phyloP scores from a whole-genome alignment of 768 basidiomycete genomes.

The Sporobolomyces phaffii region DNA sequence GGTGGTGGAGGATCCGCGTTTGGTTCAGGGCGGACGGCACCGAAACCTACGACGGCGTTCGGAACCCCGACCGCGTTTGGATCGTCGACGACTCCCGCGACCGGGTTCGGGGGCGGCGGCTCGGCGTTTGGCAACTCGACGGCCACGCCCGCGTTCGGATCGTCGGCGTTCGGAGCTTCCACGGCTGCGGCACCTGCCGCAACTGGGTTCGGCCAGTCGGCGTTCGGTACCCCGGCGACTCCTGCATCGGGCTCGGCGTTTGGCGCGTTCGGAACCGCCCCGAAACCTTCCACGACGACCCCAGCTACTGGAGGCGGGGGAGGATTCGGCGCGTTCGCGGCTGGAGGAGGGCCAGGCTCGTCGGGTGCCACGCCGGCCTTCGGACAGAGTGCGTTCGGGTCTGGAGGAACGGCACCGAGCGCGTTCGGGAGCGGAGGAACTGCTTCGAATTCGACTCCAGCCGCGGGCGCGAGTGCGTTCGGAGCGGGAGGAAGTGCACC shows the following conservation, averaged over 20 bases:
- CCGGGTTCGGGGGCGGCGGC: slow-evolving; percentile 8
- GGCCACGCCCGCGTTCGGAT: slow-evolving; percentile 18
- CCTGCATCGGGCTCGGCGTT: slow-evolving; percentile 10
- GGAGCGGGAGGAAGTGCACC: slow-evolving; percentile 11
- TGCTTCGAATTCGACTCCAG: not conserved
- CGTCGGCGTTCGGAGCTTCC: slow-evolving; percentile 13
- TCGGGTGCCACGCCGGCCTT: slow-evolving; percentile 2
- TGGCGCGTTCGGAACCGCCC: slow-evolving; percentile 14
- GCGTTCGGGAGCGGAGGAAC: slow-evolving; percentile 22
- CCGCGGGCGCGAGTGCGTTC: slow-evolving; percentile 8
- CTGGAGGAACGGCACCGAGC: slow-evolving; percentile 14
- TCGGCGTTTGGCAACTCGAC: slow-evolving; percentile 19
- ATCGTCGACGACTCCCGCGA: not conserved
- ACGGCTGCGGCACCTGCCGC: not conserved
- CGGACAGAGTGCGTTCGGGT: slow-evolving; percentile 15
- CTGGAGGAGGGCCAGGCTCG: not conserved
- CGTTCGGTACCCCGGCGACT: slow-evolving; percentile 1
- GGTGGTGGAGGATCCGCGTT: slow-evolving; percentile 20
- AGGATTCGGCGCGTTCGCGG: slow-evolving; percentile 11
- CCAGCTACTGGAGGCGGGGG: not conserved
- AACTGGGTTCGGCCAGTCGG: slow-evolving; percentile 9
- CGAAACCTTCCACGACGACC: slow-evolving; percentile 5
- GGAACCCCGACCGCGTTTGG: slow-evolving; percentile 16
- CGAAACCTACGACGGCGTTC: slow-evolving; percentile 11
- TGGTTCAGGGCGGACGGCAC: slow-evolving; percentile 6